A percentile compares a stretch with the other conserved stretches of the same genome.
Evolutionary conservation across 805 yeast genomes (phyloP).

Genomic region (Ascoidea rubescens): DNA sequence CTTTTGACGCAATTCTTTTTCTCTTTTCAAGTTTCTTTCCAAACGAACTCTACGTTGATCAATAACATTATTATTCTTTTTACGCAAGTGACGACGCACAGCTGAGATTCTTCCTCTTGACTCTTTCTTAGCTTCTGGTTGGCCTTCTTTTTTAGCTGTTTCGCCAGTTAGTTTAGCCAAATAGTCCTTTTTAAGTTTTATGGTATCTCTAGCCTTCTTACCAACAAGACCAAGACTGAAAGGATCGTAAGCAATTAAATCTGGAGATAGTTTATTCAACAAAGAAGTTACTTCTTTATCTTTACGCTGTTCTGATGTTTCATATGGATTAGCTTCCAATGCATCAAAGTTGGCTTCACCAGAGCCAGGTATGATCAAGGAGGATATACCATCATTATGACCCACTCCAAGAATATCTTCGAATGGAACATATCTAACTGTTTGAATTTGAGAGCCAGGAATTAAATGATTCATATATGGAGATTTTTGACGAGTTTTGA

Average conservation of each 20-base stretch:
- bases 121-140: slow-evolving; percentile 49
- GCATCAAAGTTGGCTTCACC: slow-evolving; percentile 98
- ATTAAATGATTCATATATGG: slow-evolving; percentile 89
- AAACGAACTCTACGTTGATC: slow-evolving; percentile 21
- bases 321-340: slow-evolving; percentile 83
- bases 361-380: slow-evolving; percentile 87
- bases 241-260: slow-evolving; percentile 87
- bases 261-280: slow-evolving; percentile 81
- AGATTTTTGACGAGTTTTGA: slow-evolving; percentile 44
- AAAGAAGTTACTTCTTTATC: slow-evolving; percentile 79
- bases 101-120: slow-evolving; percentile 75
- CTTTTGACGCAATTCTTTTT: slow-evolving; percentile 55
- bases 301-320: slow-evolving; percentile 84
- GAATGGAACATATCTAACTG: slow-evolving; percentile 72
- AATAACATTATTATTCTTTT: slow-evolving; percentile 16
- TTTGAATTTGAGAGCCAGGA: slow-evolving; percentile 62
- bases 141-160: slow-evolving; percentile 22
- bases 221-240: slow-evolving; percentile 75
- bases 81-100: slow-evolving; percentile 45
- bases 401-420: slow-evolving; percentile 95
- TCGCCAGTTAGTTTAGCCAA: slow-evolving; percentile 21
- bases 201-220: slow-evolving; percentile 41
- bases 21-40: slow-evolving; percentile 39
- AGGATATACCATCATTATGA: slow-evolving; percentile 62
- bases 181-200: slow-evolving; percentile 18